Evolutionary conservation across 192 early-diverging fungal genomes (phyloP), one percentile per base, ranked within the genome.

Genomic region (Thamnidium elegans): DNA sequence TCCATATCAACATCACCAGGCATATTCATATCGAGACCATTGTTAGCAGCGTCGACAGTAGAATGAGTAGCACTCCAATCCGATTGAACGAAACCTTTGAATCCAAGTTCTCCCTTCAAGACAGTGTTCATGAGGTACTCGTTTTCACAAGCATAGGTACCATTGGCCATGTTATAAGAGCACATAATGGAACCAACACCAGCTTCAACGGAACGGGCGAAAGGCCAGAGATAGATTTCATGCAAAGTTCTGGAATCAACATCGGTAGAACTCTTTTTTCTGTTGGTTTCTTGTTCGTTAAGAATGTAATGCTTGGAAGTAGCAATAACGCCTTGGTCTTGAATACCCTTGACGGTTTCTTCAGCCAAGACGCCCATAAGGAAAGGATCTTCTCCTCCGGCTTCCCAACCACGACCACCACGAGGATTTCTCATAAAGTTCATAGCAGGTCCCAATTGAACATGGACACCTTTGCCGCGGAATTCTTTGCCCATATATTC

Each of bases 151-250:
- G 81, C 74, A 54, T 80, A 74, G 5, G 71, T 71, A 17, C 74
- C 67, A 67, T 89, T 87, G n/a, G 89, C n/a, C 19, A 32, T 23
- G 58, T 88, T 88, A 74, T 88, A 88, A 8, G 77, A 23, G 52
- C 87, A 85, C 86, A 88, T 88, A 31, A 88, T 55, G 20, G 84
- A 69, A 58, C 58, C 82, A 26, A 75, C 77, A 34, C 86, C 87
- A 47, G 78, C 82, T 32, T 80, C 84, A 15, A 79, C 59, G 14
- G 65, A 67, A 15, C 72, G 81, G 47, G 82, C 70, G 63, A 89
- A 88, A n/a, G 86, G 83, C 43, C 61, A 70, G 9, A 84, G 39
- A 62, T 88, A 87, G 14, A 88, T 51, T 65, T 87, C 85, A 47
- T 82, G 84, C 13, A 89, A 45, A 6, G 85, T 82, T 46, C 84